Evolutionary conservation across 2,329 filamentous ascomycete species (phyloP).

Genomic region (Calonectria montana): DNA sequence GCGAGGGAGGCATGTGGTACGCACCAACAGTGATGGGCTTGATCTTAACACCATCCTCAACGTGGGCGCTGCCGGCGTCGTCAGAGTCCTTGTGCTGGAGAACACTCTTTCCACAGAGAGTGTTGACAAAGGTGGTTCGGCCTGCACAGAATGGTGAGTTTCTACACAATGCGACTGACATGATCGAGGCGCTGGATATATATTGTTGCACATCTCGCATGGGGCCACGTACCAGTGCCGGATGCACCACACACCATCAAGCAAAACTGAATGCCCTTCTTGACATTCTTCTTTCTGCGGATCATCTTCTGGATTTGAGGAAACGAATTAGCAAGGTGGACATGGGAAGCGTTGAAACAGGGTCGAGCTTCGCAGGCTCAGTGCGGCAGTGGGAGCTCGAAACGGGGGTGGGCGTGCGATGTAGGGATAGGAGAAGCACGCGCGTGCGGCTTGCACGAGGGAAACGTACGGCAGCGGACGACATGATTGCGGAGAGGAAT

Average conservation of each 20-base stretch:
- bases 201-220: slow-evolving; percentile 28
- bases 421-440: slow-evolving; percentile 26
- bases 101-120: slow-evolving; percentile 94
- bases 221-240: slow-evolving; percentile 82
- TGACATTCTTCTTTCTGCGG: slow-evolving; percentile 99
- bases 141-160: slow-evolving; percentile 64
- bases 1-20: slow-evolving; percentile 22
- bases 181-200: slow-evolving; percentile 22
- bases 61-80: slow-evolving; percentile 86
- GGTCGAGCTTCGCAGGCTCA: slow-evolving; percentile 30
- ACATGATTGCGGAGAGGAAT: slow-evolving; percentile 43
- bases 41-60: slow-evolving; percentile 98
- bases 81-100: slow-evolving; percentile 93
- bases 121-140: slow-evolving; percentile 99
- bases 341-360: slow-evolving; percentile 22
- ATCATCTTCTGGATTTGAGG: slow-evolving; percentile 80
- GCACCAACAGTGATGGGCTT: slow-evolving; percentile 97
- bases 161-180: slow-evolving; percentile 4
- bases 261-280: slow-evolving; percentile 99
- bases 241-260: slow-evolving; percentile 99
- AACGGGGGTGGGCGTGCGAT: slow-evolving; percentile 26
- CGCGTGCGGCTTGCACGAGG: slow-evolving; percentile 2
- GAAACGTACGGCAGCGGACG: slow-evolving; percentile 49
- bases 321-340: slow-evolving; percentile 43
- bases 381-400: slow-evolving; percentile 40